Evolutionary conservation across 352 stramenopile genomes (phyloP), one percentile per base, ranked within the genome.

Genomic region (Phytopythium kandeliae): DNA sequence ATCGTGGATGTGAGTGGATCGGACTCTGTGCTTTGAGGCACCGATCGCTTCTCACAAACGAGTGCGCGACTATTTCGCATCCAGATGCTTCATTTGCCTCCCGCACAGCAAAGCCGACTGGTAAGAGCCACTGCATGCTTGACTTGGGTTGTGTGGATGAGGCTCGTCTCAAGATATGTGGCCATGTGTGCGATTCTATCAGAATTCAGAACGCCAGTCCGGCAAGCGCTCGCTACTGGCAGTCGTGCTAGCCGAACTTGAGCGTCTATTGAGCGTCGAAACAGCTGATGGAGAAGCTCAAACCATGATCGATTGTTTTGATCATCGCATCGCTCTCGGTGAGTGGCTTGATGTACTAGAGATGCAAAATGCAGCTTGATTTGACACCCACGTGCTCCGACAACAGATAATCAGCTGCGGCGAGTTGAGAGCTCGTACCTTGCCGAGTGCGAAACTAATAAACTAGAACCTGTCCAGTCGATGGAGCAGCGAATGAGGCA

Each of bases 381-480:
- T n/a, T n/a, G n/a, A n/a, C n/a, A n/a, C n/a, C n/a, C n/a, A n/a
- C n/a, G n/a, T n/a, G n/a, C n/a, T n/a, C n/a, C n/a, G n/a, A 42
- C n/a, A 38, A 12, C 37, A 83, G 79, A 90, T 41, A 78, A 83
- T 37, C 64, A 90, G 48, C 62, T 90, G 15, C 72, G 76, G 24
- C 62, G 74, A 0, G 73, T 90, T n/a, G 79, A 90, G 51, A 85
- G 48, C 15, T 58, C 63, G 26, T 90, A 83, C 38, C 48, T 88
- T 10, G 61, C 51, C 15, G 62, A 85, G 49, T 71, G 57, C 43
- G 60, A 69, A 24, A 60, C 41, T 22, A 58, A 76, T 12, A 78
- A 83, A 28, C 22, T 57, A 10, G 58, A 75, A 11, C 62, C 67
- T 2, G 34, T 51, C 3, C 67, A 70, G 16, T 76, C 65, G 9